Evolutionary conservation across 208 protist genomes (phyloP), one percentile per base, ranked within the genome.

Genomic region (Phytomonas sp.): DNA sequence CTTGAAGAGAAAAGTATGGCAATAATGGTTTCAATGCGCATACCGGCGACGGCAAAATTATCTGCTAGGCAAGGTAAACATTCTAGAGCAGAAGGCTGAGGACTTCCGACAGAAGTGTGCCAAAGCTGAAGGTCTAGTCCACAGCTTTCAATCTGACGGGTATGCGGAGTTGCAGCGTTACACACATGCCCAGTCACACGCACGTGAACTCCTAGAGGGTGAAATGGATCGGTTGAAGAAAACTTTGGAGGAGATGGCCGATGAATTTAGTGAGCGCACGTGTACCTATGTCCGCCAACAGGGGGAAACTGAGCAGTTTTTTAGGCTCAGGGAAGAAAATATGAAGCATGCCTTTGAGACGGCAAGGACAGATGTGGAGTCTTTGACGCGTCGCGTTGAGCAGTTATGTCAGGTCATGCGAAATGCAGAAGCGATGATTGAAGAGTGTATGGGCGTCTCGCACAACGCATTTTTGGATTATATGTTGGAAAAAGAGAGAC

Each of bases 241-340:
- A 2, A 67, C 73, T n/a, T 70, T 91, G 63, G 77, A 77, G 56
- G 85, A 86, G 32, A 76, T 86, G 72, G 79, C 78, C 17, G 53
- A 72, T n/a, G 82, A 91, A 71, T 91, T 91, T 46, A 81, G 74
- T 46, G 76, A 83, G 65, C 82, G 85, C 34, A 86, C 82, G 0
- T 64, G 68, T 26, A 86, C 82, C 0, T 88, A 88, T 66, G 66
- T 86, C 28, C 74, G 74, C 15, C 83, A 91, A 67, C 85, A 87
- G 66, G 82, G 86, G 62, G 75, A 79, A 37, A 30, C 78, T 8
- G 68, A 80, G 60, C 72, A 70, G 26, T 74, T 85, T 51, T 85
- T 78, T 53, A 8, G 34, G 15, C 63, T 46, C 23, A 77, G 79
- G 36, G 80, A 87, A 43, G 64, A 66, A n/a, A 70, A 65, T 28